These are phyloP conservation scores for Lipomyces orientalis DNA, from an alignment of 805 yeast species.

Conservation along the genomic window DNA sequence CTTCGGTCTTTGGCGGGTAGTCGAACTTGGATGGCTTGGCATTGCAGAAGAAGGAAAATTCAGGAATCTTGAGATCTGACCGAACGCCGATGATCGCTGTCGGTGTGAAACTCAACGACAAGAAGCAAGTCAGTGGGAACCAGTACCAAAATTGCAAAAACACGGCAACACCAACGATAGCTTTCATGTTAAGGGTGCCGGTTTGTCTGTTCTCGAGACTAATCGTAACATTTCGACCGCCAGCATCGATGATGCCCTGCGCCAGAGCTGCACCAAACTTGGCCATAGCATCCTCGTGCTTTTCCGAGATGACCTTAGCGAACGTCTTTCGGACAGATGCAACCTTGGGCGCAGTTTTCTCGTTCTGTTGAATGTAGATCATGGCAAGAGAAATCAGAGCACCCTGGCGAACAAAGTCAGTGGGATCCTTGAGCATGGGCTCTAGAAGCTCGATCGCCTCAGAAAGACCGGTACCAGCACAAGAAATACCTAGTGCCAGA, in stretches of 20 bases:
- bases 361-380: conserved; percentile 89
- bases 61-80: conserved; percentile 84
- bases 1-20: conserved; percentile 88
- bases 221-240: conserved; percentile 97
- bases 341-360: conserved; percentile 79
- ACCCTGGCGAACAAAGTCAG: conserved; percentile 97
- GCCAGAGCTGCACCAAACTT: conserved; percentile 97
- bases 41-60: conserved; percentile 79
- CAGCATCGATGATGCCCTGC: conserved; percentile 98
- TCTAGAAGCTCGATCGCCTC: conserved; percentile 91
- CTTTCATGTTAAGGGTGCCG: conserved; percentile 86
- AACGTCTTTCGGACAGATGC: conserved; percentile 74
- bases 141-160: conserved; percentile 97
- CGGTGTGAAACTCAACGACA: conserved; percentile 89
- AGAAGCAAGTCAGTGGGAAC: conserved; percentile 95
- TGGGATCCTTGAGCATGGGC: conserved; percentile 90
- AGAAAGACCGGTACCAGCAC: conserved; percentile 90
- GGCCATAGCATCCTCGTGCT: conserved; percentile 95
- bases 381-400: conserved; percentile 90
- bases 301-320: conserved; percentile 77
- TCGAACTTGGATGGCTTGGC: conserved; percentile 79
- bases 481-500: conserved; percentile 93
- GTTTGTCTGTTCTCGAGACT: conserved; percentile 86
- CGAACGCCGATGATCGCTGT: conserved; percentile 88
- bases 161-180: conserved; percentile 88